A percentile compares a stretch with the other conserved stretches of the same genome.
Evolutionary conservation across 768 basidiomycete genomes (phyloP).

Genomic region (Candolleomyces aberdarensis): DNA sequence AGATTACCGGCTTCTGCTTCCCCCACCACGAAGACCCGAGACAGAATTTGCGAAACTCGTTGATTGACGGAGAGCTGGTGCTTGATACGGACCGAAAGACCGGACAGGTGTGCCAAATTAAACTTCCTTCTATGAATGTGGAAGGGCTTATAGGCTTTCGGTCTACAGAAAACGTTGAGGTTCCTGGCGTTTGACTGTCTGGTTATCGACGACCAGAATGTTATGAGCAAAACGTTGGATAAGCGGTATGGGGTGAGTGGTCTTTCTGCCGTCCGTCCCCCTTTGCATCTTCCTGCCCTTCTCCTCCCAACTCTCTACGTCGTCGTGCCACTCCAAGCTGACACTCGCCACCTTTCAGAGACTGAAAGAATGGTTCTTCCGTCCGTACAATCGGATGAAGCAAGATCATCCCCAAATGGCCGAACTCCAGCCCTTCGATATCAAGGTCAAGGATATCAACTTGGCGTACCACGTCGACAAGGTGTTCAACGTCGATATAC

Average conservation of each 20-base stretch:
- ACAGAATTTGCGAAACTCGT: slow-evolving; percentile 68
- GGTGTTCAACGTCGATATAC: slow-evolving; percentile 82
- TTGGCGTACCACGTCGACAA: slow-evolving; percentile 85
- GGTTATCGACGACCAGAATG: slow-evolving; percentile 79
- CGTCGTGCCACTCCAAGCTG: slow-evolving; percentile 6
- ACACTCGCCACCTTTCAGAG: slow-evolving; percentile 42
- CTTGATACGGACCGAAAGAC: slow-evolving; percentile 81
- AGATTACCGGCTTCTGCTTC: slow-evolving; percentile 76
- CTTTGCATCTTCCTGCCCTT: slow-evolving; percentile 6
- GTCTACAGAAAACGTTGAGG: slow-evolving; percentile 68
- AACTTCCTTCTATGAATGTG: background rate
- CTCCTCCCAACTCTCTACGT: background rate
- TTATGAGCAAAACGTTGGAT: slow-evolving; percentile 80
- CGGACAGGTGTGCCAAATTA: slow-evolving; percentile 48
- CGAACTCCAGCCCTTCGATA: slow-evolving; percentile 71
- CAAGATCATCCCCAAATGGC: slow-evolving; percentile 66
- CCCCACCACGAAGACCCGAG: slow-evolving; percentile 79
- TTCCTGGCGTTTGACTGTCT: slow-evolving; percentile 92
- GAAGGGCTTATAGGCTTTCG: slow-evolving; percentile 4
- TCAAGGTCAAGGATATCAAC: slow-evolving; percentile 84
- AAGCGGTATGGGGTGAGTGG: slow-evolving; percentile 83
- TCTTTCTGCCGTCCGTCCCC: no score
- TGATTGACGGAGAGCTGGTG: slow-evolving; percentile 94
- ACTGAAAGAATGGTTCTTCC: slow-evolving; percentile 77
- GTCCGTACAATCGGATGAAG: slow-evolving; percentile 73